These are phyloP conservation scores for Acrodontium crateriforme DNA, from an alignment of 2,329 filamentous ascomycete species.

Conservation along the genomic window DNA sequence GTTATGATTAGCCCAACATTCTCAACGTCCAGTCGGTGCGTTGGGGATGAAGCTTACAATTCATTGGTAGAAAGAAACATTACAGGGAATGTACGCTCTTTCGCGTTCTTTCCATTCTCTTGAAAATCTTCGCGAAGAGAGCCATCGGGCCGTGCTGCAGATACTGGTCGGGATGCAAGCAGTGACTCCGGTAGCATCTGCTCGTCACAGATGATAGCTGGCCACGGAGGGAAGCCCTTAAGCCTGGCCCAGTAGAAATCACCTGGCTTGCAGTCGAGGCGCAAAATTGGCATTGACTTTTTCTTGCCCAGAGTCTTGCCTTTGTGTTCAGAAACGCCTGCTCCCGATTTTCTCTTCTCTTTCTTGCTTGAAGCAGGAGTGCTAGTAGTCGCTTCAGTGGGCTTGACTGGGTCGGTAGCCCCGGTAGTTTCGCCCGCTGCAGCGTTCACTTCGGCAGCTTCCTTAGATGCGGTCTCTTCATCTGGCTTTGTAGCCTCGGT, in stretches of 20 bases:
- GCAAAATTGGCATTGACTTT: slow-evolving; percentile 55
- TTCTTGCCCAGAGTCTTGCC: slow-evolving; percentile 75
- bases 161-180: slow-evolving; percentile 66
- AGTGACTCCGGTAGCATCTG: slow-evolving; percentile 77
- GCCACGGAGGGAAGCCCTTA: slow-evolving; percentile 92
- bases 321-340: slow-evolving; percentile 51
- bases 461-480: slow-evolving; percentile 14
- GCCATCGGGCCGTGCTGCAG: slow-evolving; percentile 67
- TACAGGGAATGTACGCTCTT: slow-evolving; percentile 78
- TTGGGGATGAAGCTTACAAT: slow-evolving; percentile 54
- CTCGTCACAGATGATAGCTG: slow-evolving; percentile 85
- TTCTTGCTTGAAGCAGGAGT: slow-evolving; percentile 17
- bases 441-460: slow-evolving; percentile 13
- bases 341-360: slow-evolving; percentile 45
- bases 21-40: neutral
- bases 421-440: slow-evolving; percentile 14
- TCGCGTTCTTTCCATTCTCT: slow-evolving; percentile 73
- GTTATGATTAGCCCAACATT: neutral
- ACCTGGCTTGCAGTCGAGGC: slow-evolving; percentile 70
- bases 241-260: slow-evolving; percentile 87
- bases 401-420: slow-evolving; percentile 7
- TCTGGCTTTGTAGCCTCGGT: slow-evolving; percentile 12
- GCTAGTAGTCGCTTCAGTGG: slow-evolving; percentile 8
- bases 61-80: slow-evolving; percentile 95
- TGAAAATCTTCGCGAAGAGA: slow-evolving; percentile 76